Percentiles rank a stretch among this genome's conserved stretches.
These are phyloP conservation scores for Firmiana major DNA, from an alignment of 345 rosid species.

Conservation along the genomic window DNA sequence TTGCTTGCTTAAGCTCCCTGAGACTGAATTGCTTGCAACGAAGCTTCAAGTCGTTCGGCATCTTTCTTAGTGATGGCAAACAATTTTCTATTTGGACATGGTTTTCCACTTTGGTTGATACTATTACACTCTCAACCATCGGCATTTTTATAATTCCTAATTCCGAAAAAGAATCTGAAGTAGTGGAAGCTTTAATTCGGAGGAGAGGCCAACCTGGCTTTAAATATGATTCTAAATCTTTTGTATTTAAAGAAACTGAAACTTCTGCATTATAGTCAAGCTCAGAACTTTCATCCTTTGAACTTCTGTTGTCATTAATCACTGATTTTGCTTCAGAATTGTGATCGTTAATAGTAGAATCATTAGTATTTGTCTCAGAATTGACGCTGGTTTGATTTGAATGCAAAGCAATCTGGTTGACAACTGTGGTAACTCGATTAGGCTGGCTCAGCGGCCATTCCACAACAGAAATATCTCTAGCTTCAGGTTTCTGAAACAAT, in stretches of 20 bases:
- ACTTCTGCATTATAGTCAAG: slow-evolving; percentile 3
- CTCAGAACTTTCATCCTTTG: neutral
- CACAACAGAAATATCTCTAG: slow-evolving; percentile 34
- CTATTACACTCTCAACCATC: neutral
- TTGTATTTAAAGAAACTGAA: slow-evolving; percentile 4
- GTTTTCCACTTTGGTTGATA: neutral
- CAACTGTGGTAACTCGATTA: slow-evolving; percentile 18
- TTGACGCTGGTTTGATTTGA: neutral
- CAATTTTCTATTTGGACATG: neutral
- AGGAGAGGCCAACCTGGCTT: slow-evolving; percentile 47
- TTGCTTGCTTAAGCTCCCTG: slow-evolving; percentile 39
- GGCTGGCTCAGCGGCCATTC: slow-evolving; percentile 42
- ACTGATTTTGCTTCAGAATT: slow-evolving; percentile 9
- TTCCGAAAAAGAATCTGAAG: slow-evolving; percentile 21
- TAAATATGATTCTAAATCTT: slow-evolving; percentile 9
- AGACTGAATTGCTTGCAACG: slow-evolving; percentile 39
- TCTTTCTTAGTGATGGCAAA: slow-evolving; percentile 11
- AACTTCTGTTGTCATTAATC: neutral
- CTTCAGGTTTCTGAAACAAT: slow-evolving; percentile 7
- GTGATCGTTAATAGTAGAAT: neutral
- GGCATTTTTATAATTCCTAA: slow-evolving; percentile 1
- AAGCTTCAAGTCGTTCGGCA: slow-evolving; percentile 19
- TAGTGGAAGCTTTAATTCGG: slow-evolving; percentile 10
- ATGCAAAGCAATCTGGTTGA: neutral
- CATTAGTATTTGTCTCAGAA: neutral